Conservation (phyloP, 2,329 filamentous ascomycete species). For the Epichloe glyceriae region DNA sequence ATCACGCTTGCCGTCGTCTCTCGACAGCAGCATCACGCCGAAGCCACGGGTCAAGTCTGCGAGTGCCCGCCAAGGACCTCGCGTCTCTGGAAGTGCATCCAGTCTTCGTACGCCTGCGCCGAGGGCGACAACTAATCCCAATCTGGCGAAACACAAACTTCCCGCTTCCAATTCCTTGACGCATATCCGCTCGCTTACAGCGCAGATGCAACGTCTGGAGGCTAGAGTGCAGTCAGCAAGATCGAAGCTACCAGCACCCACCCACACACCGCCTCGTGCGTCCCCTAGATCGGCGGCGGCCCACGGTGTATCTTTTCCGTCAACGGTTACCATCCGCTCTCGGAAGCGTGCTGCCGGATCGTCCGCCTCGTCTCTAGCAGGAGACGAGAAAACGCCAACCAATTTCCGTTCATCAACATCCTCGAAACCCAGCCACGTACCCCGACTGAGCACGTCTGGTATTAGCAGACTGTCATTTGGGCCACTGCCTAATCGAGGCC, state of each 20-base stretch:
- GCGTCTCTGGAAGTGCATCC: constrained; percentile 34
- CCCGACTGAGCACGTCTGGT: constrained; percentile 48
- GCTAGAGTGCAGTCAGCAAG: constrained; percentile 82
- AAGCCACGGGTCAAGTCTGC: constrained; percentile 41
- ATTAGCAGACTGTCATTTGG: constrained; percentile 52
- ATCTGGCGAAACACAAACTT: constrained; percentile 35
- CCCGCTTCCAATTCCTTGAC: constrained; percentile 61
- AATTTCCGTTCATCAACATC: constrained; percentile 23
- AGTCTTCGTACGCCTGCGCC: constrained; percentile 31
- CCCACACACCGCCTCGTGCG: constrained; percentile 61
- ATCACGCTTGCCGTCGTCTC: constrained; percentile 42
- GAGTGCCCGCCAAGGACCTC: constrained; percentile 17
- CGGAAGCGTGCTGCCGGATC: constrained; percentile 54
- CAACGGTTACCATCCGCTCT: constrained; percentile 52
- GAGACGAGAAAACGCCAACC: constrained; percentile 39
- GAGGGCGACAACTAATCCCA: constrained; percentile 38
- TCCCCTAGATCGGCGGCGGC: constrained; percentile 48
- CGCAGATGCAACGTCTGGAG: constrained; percentile 94
- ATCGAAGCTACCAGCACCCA: constrained; percentile 79
- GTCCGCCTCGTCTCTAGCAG: constrained; percentile 33
- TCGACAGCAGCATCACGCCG: constrained; percentile 40
- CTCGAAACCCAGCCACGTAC: constrained; percentile 35
- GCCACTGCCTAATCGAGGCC: constrained; percentile 43
- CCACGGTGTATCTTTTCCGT: constrained; percentile 21
- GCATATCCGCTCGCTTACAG: constrained; percentile 86